Evolutionary conservation across 225 moss, liverwort and hornwort genomes (phyloP).

Genomic region (Sphagnum contortum): DNA sequence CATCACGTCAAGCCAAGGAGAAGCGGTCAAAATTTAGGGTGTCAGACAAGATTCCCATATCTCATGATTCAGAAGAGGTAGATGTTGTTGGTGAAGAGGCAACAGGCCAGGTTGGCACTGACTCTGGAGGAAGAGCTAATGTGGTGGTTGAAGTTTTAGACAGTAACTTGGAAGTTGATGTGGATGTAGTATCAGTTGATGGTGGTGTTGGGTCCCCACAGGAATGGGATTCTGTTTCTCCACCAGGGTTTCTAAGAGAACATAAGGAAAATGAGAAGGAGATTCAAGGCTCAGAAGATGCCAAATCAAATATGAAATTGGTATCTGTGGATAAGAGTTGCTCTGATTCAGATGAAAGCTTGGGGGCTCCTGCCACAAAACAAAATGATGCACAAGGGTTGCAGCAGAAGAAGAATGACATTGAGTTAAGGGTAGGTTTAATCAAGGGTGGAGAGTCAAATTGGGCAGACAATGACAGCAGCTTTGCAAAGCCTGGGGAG

Average conservation of each 20-base stretch:
- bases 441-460: slow-evolving; percentile 15
- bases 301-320: slow-evolving; percentile 12
- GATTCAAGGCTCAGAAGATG: slow-evolving; percentile 10
- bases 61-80: slow-evolving; percentile 60
- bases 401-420: too few species aligned
- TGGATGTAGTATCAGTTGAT: slow-evolving; percentile 75
- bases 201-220: slow-evolving; percentile 59
- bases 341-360: slow-evolving; percentile 47
- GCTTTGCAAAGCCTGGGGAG: slow-evolving; percentile 19
- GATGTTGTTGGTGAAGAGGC: slow-evolving; percentile 62
- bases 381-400: too few species aligned
- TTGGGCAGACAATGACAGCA: slow-evolving; percentile 10
- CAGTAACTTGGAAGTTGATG: slow-evolving; percentile 56
- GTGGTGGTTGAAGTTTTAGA: slow-evolving; percentile 33
- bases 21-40: slow-evolving; percentile 54
- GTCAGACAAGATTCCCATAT: slow-evolving; percentile 34
- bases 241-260: slow-evolving; percentile 28
- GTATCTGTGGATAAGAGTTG: slow-evolving; percentile 9
- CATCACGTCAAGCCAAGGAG: slow-evolving; percentile 53
- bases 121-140: slow-evolving; percentile 24
- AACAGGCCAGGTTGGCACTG: slow-evolving; percentile 20
- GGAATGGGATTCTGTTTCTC: slow-evolving; percentile 36
- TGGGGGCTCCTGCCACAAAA: slow-evolving; percentile 2
- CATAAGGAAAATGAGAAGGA: slow-evolving; percentile 29
- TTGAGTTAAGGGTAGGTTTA: slow-evolving; percentile 11